phyloP scores from a whole-genome alignment of 768 basidiomycete species.

The Kwoniella botswanensis region DNA sequence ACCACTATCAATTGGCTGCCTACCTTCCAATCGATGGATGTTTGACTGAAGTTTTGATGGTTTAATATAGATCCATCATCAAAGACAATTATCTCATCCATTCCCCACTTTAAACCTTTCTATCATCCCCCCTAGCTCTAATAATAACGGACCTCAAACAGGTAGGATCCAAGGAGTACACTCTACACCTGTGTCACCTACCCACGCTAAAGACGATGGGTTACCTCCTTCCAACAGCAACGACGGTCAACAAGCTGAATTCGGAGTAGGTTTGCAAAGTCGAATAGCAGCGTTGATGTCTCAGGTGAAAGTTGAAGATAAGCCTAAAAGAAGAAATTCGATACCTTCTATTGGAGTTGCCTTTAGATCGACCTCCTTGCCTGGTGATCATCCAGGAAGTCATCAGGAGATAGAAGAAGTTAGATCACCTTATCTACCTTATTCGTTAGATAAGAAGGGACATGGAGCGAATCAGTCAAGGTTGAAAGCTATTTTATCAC shows the following conservation, averaged over 20 bases:
- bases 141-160: background rate
- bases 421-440: conserved; percentile 16
- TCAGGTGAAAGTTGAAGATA: background rate
- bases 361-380: background rate
- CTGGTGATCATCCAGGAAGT: background rate
- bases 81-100: background rate
- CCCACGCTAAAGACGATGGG: background rate
- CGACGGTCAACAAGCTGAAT: too few relatives aligned
- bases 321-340: background rate
- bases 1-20: background rate
- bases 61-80: background rate
- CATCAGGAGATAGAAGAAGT: background rate
- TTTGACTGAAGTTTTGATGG: too few relatives aligned
- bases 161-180: conserved; percentile 15
- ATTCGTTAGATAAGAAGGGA: conserved; percentile 10
- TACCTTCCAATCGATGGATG: background rate
- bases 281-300: conserved; percentile 6
- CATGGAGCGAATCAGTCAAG: background rate
- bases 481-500: background rate
- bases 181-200: conserved; percentile 13
- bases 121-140: background rate
- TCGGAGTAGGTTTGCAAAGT: background rate
- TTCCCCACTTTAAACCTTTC: too few relatives aligned
- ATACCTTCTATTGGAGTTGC: background rate
- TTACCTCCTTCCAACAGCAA: too few relatives aligned